A percentile compares a stretch with the other conserved stretches of the same genome.
Evolutionary conservation across 371 early-diverging fungal species (phyloP).

Genomic region (Cokeromyces recurvatus): DNA sequence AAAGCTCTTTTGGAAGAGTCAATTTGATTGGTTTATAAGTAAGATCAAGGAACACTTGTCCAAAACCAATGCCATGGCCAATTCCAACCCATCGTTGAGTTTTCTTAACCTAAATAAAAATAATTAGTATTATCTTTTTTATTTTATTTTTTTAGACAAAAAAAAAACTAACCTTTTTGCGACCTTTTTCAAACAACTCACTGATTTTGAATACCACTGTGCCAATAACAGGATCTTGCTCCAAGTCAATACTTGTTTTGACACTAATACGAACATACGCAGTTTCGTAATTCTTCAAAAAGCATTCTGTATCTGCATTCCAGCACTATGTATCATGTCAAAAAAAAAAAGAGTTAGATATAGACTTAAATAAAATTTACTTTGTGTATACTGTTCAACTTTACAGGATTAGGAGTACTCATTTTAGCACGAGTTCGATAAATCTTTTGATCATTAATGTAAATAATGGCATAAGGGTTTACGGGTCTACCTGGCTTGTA

Average conservation of each 20-base stretch:
- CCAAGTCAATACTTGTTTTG: conserved; percentile 23
- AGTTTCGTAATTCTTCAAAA: conserved; percentile 23
- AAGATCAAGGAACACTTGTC: conserved; percentile 20
- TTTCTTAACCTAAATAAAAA: conserved; percentile 18
- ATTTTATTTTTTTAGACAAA: too few species aligned
- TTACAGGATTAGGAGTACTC: conserved; percentile 27
- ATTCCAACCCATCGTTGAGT: conserved; percentile 25
- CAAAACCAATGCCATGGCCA: conserved; percentile 31
- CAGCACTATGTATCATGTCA: conserved; percentile 23
- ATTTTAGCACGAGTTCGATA: conserved; percentile 24
- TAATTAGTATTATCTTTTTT: too few species aligned
- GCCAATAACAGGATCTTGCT: conserved; percentile 34
- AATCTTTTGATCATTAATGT: conserved; percentile 28
- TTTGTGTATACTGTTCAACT: too few species aligned
- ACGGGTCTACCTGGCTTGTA: conserved; percentile 21
- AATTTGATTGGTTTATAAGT: conserved; percentile 33
- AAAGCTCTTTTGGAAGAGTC: conserved; percentile 15
- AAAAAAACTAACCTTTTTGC: conserved; percentile 21
- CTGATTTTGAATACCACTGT: conserved; percentile 19
- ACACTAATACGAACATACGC: conserved; percentile 27
- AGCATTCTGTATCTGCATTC: conserved; percentile 28
- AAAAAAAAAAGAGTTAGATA: background rate
- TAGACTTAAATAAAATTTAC: too few species aligned
- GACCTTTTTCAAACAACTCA: conserved; percentile 18
- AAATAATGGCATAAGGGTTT: conserved; percentile 29